These are phyloP conservation scores for Przewalskia tangutica DNA, from an alignment of 257 asterid species.

Conservation along the genomic window DNA sequence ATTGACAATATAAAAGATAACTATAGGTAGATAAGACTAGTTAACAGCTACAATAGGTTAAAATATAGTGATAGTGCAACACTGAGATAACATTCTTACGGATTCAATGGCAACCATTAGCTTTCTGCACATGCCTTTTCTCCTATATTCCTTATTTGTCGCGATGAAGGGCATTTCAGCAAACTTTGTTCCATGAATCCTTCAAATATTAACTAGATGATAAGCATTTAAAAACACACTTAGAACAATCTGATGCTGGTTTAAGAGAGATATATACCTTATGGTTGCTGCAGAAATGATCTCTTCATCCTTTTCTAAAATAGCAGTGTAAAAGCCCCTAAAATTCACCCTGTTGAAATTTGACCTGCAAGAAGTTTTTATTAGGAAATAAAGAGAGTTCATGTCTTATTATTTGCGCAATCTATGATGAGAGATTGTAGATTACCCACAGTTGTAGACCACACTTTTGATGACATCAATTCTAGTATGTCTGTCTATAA, in stretches of 20 bases:
- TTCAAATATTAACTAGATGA: neutral
- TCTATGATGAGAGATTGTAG: neutral
- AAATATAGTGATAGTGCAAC: neutral
- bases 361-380: conserved; percentile 24
- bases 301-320: conserved; percentile 50
- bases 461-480: conserved; percentile 33
- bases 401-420: neutral
- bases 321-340: conserved; percentile 40
- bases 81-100: conserved; percentile 7
- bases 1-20: neutral
- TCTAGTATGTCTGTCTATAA: conserved; percentile 34
- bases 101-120: conserved; percentile 43
- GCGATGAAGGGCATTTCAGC: conserved; percentile 66
- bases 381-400: neutral
- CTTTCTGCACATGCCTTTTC: conserved; percentile 49
- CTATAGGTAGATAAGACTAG: neutral
- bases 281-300: conserved; percentile 46
- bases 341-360: conserved; percentile 38
- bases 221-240: neutral
- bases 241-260: neutral
- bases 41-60: neutral
- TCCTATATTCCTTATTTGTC: conserved; percentile 29
- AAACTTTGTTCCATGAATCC: conserved; percentile 49
- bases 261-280: conserved; percentile 21
- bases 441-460: conserved; percentile 45